These are phyloP conservation scores for Neurospora sp. DNA, from an alignment of 495 filamentous ascomycete species.

Conservation along the genomic window DNA sequence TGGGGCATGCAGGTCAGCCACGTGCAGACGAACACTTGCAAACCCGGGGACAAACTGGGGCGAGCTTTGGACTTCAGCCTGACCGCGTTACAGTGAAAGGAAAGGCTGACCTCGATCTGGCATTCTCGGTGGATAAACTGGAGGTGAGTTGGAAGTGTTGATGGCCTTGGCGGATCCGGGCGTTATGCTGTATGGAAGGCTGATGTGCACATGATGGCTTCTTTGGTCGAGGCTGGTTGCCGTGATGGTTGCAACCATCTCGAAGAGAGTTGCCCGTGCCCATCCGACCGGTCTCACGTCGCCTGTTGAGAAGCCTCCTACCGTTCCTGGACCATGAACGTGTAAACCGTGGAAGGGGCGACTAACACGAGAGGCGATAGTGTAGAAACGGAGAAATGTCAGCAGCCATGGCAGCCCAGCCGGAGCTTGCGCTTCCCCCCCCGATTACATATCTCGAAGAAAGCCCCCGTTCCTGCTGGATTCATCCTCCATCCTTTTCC, in stretches of 20 bases:
- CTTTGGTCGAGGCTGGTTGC: background rate
- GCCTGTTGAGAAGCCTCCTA: background rate
- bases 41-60: background rate
- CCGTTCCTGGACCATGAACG: background rate
- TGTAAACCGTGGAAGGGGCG: background rate
- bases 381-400: background rate
- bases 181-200: background rate
- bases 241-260: background rate
- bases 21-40: background rate
- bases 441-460: background rate
- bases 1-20: background rate
- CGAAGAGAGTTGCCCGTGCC: background rate
- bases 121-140: background rate
- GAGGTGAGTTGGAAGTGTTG: background rate
- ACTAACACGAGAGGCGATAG: background rate
- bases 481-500: background rate
- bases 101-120: background rate
- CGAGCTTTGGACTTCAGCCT: background rate
- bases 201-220: background rate
- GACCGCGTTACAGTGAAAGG: background rate
- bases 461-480: background rate
- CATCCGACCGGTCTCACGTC: background rate
- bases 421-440: background rate
- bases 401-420: background rate
- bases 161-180: background rate